Percentiles rank a stretch among this genome's conserved stretches.
Conservation (phyloP, 139 green algal genomes). For the Penium margaritaceum region DNA sequence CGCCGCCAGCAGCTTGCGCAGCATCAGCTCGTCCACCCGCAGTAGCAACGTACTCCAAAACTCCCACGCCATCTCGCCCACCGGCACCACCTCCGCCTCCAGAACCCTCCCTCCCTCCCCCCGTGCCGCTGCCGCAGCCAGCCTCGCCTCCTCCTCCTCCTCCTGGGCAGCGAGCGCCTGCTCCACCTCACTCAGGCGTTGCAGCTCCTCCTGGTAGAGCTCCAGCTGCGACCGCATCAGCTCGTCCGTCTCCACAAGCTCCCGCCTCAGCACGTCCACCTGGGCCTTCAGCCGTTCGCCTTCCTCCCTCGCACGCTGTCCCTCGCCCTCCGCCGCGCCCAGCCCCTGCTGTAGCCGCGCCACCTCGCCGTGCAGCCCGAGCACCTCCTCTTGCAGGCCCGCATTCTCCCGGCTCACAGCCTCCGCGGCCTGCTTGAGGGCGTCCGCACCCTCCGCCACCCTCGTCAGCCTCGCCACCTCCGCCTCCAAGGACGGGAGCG, state of each 20-base stretch:
- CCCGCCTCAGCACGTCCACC: conserved; percentile 27
- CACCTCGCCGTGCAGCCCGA: conserved; percentile 16
- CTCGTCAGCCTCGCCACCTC: conserved; percentile 13
- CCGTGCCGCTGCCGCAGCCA: background rate
- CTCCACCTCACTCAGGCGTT: background rate
- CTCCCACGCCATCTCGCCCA: conserved; percentile 35
- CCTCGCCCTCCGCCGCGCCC: conserved; percentile 18
- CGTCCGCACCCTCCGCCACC: background rate
- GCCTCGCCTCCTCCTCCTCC: background rate
- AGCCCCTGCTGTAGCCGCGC: conserved; percentile 12
- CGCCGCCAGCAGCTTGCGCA: conserved; percentile 1
- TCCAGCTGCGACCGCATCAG: conserved; percentile 23
- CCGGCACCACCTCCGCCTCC: conserved; percentile 24
- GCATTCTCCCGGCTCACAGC: conserved; percentile 2
- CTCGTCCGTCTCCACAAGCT: conserved; percentile 21
- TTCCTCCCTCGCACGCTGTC: conserved; percentile 4
- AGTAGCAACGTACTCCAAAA: conserved; percentile 44
- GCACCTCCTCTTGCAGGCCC: conserved; percentile 11
- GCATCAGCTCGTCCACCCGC: conserved; percentile 26
- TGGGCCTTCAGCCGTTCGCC: conserved; percentile 22
- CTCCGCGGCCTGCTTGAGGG: conserved; percentile 1
- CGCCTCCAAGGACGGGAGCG: conserved; percentile 11
- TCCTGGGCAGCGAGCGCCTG: conserved; percentile 32
- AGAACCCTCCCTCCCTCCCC: background rate
- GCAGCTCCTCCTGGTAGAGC: conserved; percentile 9